Conservation (phyloP, 2,329 filamentous ascomycete genomes). For the Verticillium albo-atrum region DNA sequence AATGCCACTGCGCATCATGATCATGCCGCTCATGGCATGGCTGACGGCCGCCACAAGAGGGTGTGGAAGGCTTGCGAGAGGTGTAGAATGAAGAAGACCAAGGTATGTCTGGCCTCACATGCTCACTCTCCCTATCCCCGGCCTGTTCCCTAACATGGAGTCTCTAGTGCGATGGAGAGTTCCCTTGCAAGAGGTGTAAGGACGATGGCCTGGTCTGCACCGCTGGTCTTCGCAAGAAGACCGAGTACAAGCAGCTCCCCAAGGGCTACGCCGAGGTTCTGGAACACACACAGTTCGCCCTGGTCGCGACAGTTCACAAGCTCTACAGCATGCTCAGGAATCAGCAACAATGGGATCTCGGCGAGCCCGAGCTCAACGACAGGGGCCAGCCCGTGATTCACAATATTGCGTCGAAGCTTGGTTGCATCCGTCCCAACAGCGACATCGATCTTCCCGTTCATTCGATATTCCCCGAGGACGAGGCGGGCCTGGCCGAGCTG, state of each 20-base stretch:
- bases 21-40: slow-evolving; percentile 29
- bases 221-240: slow-evolving; percentile 60
- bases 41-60: slow-evolving; percentile 56
- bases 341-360: slow-evolving; percentile 54
- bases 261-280: slow-evolving; percentile 61
- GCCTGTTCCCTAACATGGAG: not conserved
- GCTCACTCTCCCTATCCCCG: not conserved
- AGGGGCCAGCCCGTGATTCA: slow-evolving; percentile 60
- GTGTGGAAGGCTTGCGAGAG: slow-evolving; percentile 65
- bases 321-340: slow-evolving; percentile 60
- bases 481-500: slow-evolving; percentile 52
- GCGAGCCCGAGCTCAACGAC: slow-evolving; percentile 61
- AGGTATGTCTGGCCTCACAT: slow-evolving; percentile 36
- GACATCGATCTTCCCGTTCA: slow-evolving; percentile 56
- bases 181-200: slow-evolving; percentile 63
- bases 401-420: slow-evolving; percentile 60
- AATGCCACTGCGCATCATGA: slow-evolving; percentile 31
- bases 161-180: slow-evolving; percentile 59
- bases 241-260: slow-evolving; percentile 63
- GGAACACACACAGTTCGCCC: slow-evolving; percentile 60
- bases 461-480: slow-evolving; percentile 57
- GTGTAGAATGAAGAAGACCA: slow-evolving; percentile 67
- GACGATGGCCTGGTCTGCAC: slow-evolving; percentile 62
- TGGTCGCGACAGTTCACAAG: slow-evolving; percentile 62
- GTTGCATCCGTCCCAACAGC: slow-evolving; percentile 58